phyloP scores from a whole-genome alignment of 441 rosid species.

The Eruca vesicaria region DNA sequence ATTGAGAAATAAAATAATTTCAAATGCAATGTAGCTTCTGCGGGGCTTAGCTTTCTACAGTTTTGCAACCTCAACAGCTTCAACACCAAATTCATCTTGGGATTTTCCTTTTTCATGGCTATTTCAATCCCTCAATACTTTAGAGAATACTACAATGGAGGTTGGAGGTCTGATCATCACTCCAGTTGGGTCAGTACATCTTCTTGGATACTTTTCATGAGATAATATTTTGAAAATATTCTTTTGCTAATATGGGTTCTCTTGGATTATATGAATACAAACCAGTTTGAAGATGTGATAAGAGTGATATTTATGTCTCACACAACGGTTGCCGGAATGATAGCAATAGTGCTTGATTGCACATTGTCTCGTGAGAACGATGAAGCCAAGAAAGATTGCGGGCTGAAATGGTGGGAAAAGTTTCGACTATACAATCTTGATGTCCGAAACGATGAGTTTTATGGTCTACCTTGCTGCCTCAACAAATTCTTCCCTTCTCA shows the following conservation, averaged over 20 bases:
- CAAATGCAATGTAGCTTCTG: slow-evolving; percentile 46
- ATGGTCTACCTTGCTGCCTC: slow-evolving; percentile 53
- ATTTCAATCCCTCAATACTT: slow-evolving; percentile 71
- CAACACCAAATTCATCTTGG: slow-evolving; percentile 57
- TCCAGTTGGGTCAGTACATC: slow-evolving; percentile 34
- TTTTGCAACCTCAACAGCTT: slow-evolving; percentile 78
- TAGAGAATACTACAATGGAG: slow-evolving; percentile 53
- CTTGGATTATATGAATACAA: background rate
- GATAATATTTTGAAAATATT: background rate
- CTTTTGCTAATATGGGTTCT: background rate
- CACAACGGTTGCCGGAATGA: slow-evolving; percentile 52
- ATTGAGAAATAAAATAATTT: background rate
- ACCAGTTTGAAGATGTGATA: slow-evolving; percentile 54
- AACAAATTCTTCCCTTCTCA: slow-evolving; percentile 59
- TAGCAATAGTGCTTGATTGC: slow-evolving; percentile 53
- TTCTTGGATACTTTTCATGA: slow-evolving; percentile 32
- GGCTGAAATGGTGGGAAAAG: slow-evolving; percentile 78
- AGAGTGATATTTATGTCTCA: slow-evolving; percentile 65
- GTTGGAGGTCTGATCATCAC: slow-evolving; percentile 33
- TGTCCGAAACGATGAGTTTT: slow-evolving; percentile 74
- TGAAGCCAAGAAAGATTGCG: slow-evolving; percentile 50
- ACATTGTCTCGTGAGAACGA: slow-evolving; percentile 50
- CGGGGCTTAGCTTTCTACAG: slow-evolving; percentile 65
- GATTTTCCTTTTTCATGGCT: slow-evolving; percentile 72
- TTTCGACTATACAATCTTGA: slow-evolving; percentile 59